A percentile compares a stretch with the other conserved stretches of the same genome.
phyloP scores from a whole-genome alignment of 2,329 filamentous ascomycete genomes.

The Aureobasidium sp. region DNA sequence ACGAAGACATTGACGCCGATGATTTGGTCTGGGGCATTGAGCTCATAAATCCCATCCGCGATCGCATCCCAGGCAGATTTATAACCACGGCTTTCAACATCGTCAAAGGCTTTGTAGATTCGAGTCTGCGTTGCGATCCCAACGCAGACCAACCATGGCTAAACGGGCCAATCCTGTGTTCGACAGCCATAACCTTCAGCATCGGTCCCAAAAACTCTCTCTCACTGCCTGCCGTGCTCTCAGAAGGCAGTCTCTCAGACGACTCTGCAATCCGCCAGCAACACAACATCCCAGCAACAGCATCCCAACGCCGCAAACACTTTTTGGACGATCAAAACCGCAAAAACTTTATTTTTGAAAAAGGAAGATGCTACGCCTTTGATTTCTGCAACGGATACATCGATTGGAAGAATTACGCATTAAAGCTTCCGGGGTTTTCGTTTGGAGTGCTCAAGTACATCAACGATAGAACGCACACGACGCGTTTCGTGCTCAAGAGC shows the following conservation, averaged over 20 bases:
- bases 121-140: conserved; percentile 78
- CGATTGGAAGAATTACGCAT: conserved; percentile 40
- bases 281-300: conserved; percentile 32
- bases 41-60: conserved; percentile 63
- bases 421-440: conserved; percentile 40
- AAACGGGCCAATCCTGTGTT: conserved; percentile 57
- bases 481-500: conserved; percentile 42
- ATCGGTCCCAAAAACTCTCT: conserved; percentile 22
- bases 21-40: conserved; percentile 90
- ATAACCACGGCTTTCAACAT: conserved; percentile 68
- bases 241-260: conserved; percentile 37
- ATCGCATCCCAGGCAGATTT: conserved; percentile 78
- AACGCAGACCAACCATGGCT: conserved; percentile 81
- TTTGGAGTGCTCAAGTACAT: conserved; percentile 41
- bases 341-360: conserved; percentile 36
- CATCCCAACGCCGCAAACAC: conserved; percentile 40
- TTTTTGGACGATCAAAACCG: conserved; percentile 34
- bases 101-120: conserved; percentile 85
- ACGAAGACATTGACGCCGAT: conserved; percentile 53
- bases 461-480: conserved; percentile 39
- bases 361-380: conserved; percentile 37
- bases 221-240: conserved; percentile 24
- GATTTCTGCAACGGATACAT: conserved; percentile 46
- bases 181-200: conserved; percentile 11
- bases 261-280: conserved; percentile 29